A percentile compares a stretch with the other conserved stretches of the same genome.
phyloP scores from a whole-genome alignment of 2,329 filamentous ascomycete genomes.

The Penicillium sp. region DNA sequence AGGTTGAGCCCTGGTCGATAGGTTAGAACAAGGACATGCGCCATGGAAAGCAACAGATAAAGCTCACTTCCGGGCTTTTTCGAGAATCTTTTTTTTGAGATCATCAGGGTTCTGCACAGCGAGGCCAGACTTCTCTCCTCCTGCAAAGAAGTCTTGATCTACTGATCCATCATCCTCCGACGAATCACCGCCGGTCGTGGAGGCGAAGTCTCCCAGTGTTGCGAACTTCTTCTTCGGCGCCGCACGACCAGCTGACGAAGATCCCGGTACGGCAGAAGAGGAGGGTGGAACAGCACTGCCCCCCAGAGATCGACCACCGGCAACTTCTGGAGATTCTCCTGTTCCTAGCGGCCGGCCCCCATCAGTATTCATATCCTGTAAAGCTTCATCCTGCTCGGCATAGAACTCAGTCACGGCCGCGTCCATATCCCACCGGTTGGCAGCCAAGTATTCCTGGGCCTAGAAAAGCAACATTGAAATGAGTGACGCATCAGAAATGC shows the following conservation, averaged over 20 bases:
- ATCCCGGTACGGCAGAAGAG: constrained; percentile 30
- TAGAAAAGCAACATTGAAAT: constrained; percentile 31
- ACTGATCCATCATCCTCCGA: constrained; percentile 54
- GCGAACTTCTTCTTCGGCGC: constrained; percentile 48
- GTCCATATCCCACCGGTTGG: constrained; percentile 65
- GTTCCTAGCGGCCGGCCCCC: constrained; percentile 26
- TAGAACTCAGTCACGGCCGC: constrained; percentile 63
- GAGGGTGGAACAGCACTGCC: constrained; percentile 30
- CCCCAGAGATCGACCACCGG: constrained; percentile 35
- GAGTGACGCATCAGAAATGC: not conserved
- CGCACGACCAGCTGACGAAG: constrained; percentile 26
- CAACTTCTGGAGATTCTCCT: constrained; percentile 21
- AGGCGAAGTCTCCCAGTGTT: constrained; percentile 46
- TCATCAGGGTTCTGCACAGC: constrained; percentile 64
- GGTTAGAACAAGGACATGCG: constrained; percentile 1
- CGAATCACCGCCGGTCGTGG: constrained; percentile 38
- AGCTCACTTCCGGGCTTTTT: constrained; percentile 43
- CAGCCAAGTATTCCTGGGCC: constrained; percentile 65
- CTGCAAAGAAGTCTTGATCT: constrained; percentile 59
- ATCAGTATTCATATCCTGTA: constrained; percentile 32
- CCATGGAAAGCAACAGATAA: not conserved
- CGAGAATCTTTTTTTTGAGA: constrained; percentile 51
- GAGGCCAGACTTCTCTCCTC: constrained; percentile 66
- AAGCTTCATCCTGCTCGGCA: constrained; percentile 44
- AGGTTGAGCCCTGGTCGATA: constrained; percentile 28